A percentile compares a stretch with the other conserved stretches of the same genome.
Conservation (phyloP, 179 eudicot species). For the Monotropa hypopitys region DNA sequence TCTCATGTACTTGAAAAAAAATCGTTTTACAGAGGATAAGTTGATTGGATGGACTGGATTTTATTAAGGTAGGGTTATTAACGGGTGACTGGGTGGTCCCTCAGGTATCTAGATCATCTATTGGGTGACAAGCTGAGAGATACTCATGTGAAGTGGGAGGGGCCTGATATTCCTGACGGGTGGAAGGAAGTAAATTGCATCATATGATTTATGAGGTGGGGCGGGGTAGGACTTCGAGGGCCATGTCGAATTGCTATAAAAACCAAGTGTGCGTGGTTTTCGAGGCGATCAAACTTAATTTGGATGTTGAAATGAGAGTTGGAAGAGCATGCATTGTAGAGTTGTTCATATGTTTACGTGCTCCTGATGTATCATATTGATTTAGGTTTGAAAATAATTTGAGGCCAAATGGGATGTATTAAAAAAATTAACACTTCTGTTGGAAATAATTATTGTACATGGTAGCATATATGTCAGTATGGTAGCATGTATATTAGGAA, state of each 20-base stretch:
- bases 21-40: background rate
- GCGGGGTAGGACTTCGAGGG: background rate
- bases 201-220: background rate
- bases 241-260: background rate
- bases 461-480: too few species aligned
- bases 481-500: too few species aligned
- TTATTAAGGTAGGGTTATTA: too few species aligned
- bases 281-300: background rate
- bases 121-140: background rate
- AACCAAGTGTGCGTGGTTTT: background rate
- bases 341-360: background rate
- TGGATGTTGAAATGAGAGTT: background rate
- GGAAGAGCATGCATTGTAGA: background rate
- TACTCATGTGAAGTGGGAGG: background rate
- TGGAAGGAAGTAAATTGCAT: background rate
- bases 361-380: background rate
- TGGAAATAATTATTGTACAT: too few species aligned
- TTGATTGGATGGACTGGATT: background rate
- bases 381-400: background rate
- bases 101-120: background rate
- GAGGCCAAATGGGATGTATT: background rate
- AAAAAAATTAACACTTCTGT: too few species aligned
- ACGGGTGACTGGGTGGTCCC: background rate
- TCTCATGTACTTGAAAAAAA: constrained; percentile 3
- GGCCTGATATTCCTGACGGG: background rate